Conservation (phyloP, 2,329 filamentous ascomycete genomes). For the Hypoxylon sp. region DNA sequence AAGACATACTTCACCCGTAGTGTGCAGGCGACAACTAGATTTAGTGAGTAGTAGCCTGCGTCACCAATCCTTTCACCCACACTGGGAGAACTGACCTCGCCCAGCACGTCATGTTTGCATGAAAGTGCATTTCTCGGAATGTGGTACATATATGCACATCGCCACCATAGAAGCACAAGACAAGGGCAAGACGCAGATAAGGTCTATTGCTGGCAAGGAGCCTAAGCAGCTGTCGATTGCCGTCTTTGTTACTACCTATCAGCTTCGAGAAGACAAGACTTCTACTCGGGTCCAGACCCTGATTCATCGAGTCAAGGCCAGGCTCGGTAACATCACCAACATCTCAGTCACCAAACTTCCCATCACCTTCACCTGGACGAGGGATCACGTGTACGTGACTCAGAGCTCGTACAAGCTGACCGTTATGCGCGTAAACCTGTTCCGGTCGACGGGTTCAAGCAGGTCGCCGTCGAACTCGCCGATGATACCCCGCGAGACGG, state of each 20-base stretch:
- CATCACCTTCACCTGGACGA: neutral
- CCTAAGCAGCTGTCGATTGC: neutral
- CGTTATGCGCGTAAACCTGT: neutral
- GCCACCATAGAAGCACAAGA: neutral
- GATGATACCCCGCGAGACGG: neutral
- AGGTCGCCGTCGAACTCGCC: neutral
- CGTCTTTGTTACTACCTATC: neutral
- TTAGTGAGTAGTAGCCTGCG: neutral
- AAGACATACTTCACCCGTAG: neutral
- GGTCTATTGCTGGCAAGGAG: neutral
- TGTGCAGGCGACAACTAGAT: neutral
- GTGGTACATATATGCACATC: neutral
- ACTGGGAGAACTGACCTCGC: neutral
- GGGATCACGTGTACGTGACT: neutral
- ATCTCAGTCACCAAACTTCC: neutral
- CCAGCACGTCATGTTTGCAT: neutral
- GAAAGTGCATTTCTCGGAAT: neutral
- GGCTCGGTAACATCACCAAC: neutral
- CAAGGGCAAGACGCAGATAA: neutral
- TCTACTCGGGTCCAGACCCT: neutral
- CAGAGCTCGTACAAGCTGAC: neutral
- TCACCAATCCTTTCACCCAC: neutral
- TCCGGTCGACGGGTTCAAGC: neutral
- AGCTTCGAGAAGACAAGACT: neutral
- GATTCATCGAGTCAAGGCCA: neutral